These are phyloP conservation scores for Gastrolobium villosum DNA, from an alignment of 306 rosid genomes.

Conservation along the genomic window DNA sequence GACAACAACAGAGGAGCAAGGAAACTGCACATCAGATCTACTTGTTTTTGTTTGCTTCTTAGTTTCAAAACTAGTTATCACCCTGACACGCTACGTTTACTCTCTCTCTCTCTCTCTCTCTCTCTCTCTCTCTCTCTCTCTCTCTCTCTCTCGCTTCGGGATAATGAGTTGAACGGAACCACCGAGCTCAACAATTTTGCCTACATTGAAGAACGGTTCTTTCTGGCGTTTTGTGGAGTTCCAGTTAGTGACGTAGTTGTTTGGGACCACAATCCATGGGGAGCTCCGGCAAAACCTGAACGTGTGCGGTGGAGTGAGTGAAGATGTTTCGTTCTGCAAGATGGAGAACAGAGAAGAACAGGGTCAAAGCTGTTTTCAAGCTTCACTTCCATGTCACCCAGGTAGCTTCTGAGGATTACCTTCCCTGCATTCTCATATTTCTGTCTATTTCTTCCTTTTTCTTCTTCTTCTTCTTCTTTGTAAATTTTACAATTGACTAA, in stretches of 20 bases:
- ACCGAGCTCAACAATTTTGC: constrained; percentile 22
- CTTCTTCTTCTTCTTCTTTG: not conserved
- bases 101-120: constrained; percentile 22
- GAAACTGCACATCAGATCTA: constrained; percentile 40
- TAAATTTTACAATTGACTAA: constrained; percentile 2
- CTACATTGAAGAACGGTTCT: constrained; percentile 50
- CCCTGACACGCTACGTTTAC: constrained; percentile 25
- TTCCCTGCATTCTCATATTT: not conserved
- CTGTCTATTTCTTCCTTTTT: not conserved
- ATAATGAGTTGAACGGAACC: constrained; percentile 37
- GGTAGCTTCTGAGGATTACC: constrained; percentile 52
- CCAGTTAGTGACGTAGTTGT: constrained; percentile 38
- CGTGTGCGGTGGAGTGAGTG: constrained; percentile 30
- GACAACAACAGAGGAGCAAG: constrained; percentile 22
- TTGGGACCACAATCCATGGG: constrained; percentile 11
- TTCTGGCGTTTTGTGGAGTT: constrained; percentile 28
- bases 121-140: constrained; percentile 13
- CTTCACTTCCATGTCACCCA: constrained; percentile 84
- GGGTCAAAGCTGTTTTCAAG: constrained; percentile 77
- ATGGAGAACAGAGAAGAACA: constrained; percentile 93
- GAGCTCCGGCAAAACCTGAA: constrained; percentile 43
- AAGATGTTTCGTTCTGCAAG: constrained; percentile 86
- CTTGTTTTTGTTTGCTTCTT: constrained; percentile 6
- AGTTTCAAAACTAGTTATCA: not conserved
- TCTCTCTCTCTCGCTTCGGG: constrained; percentile 17